Evolutionary conservation across 768 basidiomycete species (phyloP).

Genomic region (Amanita rimosa): DNA sequence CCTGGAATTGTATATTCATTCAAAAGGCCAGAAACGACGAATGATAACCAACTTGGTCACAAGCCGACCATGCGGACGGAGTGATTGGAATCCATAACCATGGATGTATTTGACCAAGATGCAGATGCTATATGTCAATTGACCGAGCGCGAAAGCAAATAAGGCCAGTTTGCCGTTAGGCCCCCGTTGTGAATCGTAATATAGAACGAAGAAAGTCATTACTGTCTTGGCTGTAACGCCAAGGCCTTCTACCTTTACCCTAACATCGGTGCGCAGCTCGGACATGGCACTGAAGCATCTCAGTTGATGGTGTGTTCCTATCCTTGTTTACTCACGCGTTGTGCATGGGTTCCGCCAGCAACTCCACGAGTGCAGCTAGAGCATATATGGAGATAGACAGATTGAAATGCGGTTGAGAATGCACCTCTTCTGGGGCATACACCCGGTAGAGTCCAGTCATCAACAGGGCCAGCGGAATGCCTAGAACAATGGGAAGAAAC

Average conservation of each 20-base stretch:
- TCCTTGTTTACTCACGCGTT: conserved; percentile 38
- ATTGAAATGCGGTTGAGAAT: conserved; percentile 53
- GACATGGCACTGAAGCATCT: conserved; percentile 43
- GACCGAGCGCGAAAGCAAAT: conserved; percentile 80
- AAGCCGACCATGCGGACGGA: conserved; percentile 20
- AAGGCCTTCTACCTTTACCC: conserved; percentile 80
- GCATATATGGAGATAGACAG: conserved; percentile 61
- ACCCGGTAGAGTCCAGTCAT: conserved; percentile 42
- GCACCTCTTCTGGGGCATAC: conserved; percentile 41
- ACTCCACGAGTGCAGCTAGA: conserved; percentile 62
- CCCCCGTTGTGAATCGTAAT: conserved; percentile 28
- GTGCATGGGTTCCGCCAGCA: conserved; percentile 76
- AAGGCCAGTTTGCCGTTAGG: conserved; percentile 41
- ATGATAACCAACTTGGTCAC: conserved; percentile 1
- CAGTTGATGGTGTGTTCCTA: background rate
- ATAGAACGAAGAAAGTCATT: conserved; percentile 56
- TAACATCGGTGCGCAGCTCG: conserved; percentile 51
- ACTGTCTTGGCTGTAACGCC: conserved; percentile 70
- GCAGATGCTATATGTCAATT: conserved; percentile 57
- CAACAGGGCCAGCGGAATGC: conserved; percentile 49
- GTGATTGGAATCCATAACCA: conserved; percentile 22
- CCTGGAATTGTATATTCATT: conserved; percentile 4
- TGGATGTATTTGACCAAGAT: conserved; percentile 46
- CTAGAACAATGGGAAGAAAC: conserved; percentile 57
- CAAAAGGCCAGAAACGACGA: background rate